Evolutionary conservation across 176 grass and related monocot genomes (phyloP).

Genomic region (Oryza glaberrima): DNA sequence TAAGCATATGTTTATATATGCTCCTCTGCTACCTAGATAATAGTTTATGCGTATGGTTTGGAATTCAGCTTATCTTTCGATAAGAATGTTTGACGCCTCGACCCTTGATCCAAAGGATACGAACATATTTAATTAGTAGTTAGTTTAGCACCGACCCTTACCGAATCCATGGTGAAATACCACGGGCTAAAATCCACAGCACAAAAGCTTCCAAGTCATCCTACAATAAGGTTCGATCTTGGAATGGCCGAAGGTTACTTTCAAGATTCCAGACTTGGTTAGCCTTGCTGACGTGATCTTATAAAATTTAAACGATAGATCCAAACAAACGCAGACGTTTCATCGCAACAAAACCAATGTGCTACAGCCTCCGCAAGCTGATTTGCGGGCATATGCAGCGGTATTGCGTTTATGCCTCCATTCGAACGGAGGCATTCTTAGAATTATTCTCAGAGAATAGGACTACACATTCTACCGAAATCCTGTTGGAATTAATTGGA

Average conservation of each 20-base stretch:
- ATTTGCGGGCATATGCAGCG: too few relatives aligned
- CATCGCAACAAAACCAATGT: background rate
- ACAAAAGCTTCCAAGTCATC: background rate
- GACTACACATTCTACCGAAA: background rate
- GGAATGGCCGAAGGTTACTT: background rate
- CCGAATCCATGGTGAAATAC: conserved; percentile 4
- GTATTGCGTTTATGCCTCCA: background rate
- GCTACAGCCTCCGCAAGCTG: background rate
- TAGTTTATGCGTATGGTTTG: background rate
- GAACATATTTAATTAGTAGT: background rate
- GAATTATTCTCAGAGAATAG: background rate
- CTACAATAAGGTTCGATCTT: background rate
- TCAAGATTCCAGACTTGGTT: background rate
- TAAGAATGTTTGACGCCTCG: background rate
- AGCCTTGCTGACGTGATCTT: background rate
- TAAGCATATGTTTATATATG: background rate
- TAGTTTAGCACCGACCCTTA: background rate
- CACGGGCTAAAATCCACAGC: conserved; percentile 7
- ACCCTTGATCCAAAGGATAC: background rate
- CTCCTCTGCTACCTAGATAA: background rate
- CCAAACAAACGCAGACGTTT: background rate
- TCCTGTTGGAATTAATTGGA: background rate
- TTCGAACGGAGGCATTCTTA: background rate
- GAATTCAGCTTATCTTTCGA: background rate
- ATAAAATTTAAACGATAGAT: background rate